These are phyloP conservation scores for Cicer judaicum DNA, from an alignment of 306 rosid species.

Conservation along the genomic window DNA sequence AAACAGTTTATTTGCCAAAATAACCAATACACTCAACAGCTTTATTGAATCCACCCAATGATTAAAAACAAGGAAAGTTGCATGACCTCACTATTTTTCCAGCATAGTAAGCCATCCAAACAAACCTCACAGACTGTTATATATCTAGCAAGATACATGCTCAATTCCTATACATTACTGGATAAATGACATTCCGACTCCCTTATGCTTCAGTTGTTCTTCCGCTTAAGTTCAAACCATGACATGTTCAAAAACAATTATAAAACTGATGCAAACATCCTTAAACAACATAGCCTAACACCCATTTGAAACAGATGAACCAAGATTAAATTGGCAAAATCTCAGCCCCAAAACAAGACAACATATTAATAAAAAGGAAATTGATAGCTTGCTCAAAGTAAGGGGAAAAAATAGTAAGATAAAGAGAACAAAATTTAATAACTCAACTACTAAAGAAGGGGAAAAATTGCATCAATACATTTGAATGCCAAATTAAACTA, in stretches of 20 bases:
- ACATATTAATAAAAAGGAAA: neutral
- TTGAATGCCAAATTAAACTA: neutral
- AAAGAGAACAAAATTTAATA: neutral
- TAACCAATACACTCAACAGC: conserved; percentile 6
- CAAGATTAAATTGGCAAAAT: neutral
- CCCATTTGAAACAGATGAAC: neutral
- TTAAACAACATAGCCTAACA: neutral
- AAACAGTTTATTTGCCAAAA: neutral
- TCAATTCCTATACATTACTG: neutral
- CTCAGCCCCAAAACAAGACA: neutral
- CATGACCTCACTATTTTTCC: neutral
- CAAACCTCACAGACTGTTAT: neutral
- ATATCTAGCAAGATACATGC: conserved; percentile 6
- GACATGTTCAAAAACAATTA: neutral
- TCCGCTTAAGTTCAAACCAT: neutral
- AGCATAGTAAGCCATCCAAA: neutral
- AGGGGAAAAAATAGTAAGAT: neutral
- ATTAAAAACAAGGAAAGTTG: neutral
- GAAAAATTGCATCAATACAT: conserved; percentile 4
- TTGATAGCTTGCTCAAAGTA: neutral
- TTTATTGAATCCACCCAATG: neutral
- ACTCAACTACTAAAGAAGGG: neutral
- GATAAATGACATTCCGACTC: neutral
- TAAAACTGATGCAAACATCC: neutral
- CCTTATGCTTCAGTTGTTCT: neutral